These are phyloP conservation scores for Beauveria rudraprayagi DNA, from an alignment of 2,329 filamentous ascomycete genomes.

Conservation along the genomic window DNA sequence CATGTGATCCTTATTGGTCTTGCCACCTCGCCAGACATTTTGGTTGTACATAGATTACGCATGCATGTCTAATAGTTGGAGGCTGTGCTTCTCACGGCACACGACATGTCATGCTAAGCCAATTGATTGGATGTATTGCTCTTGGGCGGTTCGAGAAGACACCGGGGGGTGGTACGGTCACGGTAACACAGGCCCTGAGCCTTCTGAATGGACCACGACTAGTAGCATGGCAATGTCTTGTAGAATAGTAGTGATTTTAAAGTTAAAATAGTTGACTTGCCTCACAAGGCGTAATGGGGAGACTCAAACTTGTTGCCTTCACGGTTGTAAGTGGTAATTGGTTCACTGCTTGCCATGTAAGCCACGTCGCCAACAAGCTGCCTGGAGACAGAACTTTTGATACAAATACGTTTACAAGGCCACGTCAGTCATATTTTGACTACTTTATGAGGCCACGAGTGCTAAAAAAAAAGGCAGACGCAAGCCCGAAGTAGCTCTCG, in stretches of 20 bases:
- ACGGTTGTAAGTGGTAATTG: neutral
- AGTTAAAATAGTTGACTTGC: neutral
- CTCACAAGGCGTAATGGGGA: neutral
- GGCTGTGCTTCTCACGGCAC: neutral
- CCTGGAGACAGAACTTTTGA: neutral
- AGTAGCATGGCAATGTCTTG: too few species aligned
- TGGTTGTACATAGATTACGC: neutral
- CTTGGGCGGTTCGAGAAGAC: neutral
- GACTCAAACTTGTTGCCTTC: neutral
- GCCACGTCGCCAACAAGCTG: neutral
- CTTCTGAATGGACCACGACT: neutral
- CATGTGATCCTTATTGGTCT: too few species aligned
- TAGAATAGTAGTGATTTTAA: too few species aligned
- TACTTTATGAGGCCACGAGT: too few species aligned
- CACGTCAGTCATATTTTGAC: too few species aligned
- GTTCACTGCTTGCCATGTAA: neutral
- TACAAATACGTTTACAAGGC: too few species aligned
- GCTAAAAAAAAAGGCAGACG: too few species aligned
- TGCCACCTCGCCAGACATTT: neutral
- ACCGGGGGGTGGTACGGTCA: neutral
- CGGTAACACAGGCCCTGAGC: neutral
- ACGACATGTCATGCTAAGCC: neutral
- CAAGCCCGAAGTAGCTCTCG: too few species aligned
- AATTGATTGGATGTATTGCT: neutral
- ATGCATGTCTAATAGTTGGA: neutral